A percentile compares a stretch with the other conserved stretches of the same genome.
These are phyloP conservation scores for Tubosaeta sp. DNA, from an alignment of 768 basidiomycete genomes.

Conservation along the genomic window DNA sequence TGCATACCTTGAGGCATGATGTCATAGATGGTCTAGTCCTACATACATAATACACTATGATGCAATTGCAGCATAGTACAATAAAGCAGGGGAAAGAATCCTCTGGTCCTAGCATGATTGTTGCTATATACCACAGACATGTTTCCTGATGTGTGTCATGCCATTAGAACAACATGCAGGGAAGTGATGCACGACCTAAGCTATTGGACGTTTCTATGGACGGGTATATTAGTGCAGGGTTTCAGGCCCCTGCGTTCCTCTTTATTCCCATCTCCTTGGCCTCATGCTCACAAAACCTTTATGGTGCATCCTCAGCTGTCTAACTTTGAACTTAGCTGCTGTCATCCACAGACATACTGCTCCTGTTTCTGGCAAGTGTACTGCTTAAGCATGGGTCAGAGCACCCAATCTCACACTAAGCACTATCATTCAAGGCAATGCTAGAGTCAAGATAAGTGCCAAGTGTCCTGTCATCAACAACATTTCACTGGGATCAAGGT, in stretches of 20 bases:
- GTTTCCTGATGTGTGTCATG: no score
- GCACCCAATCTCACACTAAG: slow-evolving; percentile 16
- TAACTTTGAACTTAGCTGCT: slow-evolving; percentile 2
- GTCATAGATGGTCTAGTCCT: no score
- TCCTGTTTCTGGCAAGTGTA: slow-evolving; percentile 1
- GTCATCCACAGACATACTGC: background rate
- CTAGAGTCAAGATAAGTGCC: slow-evolving; percentile 13
- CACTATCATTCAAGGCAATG: slow-evolving; percentile 8
- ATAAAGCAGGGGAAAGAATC: no score
- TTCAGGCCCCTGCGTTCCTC: background rate
- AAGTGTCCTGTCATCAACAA: slow-evolving; percentile 8
- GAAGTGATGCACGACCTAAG: no score
- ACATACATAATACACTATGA: no score
- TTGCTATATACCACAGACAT: no score
- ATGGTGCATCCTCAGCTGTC: background rate
- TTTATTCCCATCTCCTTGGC: background rate
- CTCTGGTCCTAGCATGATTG: no score
- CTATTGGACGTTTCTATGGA: no score
- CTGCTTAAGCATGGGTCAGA: slow-evolving; percentile 14
- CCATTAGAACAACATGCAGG: no score
- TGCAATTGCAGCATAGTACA: no score
- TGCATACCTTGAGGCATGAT: no score
- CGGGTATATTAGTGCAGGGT: background rate
- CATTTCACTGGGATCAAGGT: slow-evolving; percentile 8
- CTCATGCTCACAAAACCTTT: background rate